Conservation (phyloP, 2,329 filamentous ascomycete species). For the Stenocarpella maydis region DNA sequence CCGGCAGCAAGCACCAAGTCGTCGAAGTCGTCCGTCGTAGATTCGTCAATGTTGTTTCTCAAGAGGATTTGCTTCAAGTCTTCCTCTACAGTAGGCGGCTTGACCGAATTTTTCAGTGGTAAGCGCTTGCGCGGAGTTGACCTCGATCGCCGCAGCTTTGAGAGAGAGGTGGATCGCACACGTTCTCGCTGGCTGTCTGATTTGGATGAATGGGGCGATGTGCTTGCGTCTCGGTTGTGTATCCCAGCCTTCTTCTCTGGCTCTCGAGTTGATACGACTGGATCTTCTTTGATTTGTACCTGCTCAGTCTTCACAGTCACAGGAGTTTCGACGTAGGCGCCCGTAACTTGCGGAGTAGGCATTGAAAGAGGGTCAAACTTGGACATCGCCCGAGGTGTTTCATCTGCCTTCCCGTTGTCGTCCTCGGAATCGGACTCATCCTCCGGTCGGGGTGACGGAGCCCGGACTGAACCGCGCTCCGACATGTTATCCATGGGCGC, state of each 20-base stretch:
- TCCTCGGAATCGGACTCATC: slow-evolving; percentile 41
- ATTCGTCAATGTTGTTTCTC: slow-evolving; percentile 64
- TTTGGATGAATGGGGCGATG: slow-evolving; percentile 22
- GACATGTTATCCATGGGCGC: slow-evolving; percentile 63
- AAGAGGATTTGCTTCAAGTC: slow-evolving; percentile 63
- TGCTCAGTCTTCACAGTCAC: slow-evolving; percentile 54
- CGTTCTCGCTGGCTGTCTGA: slow-evolving; percentile 37
- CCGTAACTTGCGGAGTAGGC: slow-evolving; percentile 62
- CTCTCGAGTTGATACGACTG: slow-evolving; percentile 25
- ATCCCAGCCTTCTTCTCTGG: background rate
- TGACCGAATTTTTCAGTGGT: slow-evolving; percentile 62
- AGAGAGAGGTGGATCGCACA: slow-evolving; percentile 40
- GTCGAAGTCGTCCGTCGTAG: slow-evolving; percentile 66
- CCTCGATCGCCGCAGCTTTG: slow-evolving; percentile 45
- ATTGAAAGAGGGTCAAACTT: slow-evolving; percentile 56
- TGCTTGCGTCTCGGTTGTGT: slow-evolving; percentile 25
- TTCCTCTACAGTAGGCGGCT: slow-evolving; percentile 62
- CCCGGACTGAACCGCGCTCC: slow-evolving; percentile 62
- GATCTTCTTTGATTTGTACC: slow-evolving; percentile 31
- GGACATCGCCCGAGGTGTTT: slow-evolving; percentile 56
- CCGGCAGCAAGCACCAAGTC: slow-evolving; percentile 52
- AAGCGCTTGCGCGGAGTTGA: slow-evolving; percentile 54
- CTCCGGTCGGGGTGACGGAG: slow-evolving; percentile 54
- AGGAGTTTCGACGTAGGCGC: slow-evolving; percentile 66
- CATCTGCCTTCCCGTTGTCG: slow-evolving; percentile 45